phyloP scores from a whole-genome alignment of 495 filamentous ascomycete species.

The Staphylotrichum tortipilum region DNA sequence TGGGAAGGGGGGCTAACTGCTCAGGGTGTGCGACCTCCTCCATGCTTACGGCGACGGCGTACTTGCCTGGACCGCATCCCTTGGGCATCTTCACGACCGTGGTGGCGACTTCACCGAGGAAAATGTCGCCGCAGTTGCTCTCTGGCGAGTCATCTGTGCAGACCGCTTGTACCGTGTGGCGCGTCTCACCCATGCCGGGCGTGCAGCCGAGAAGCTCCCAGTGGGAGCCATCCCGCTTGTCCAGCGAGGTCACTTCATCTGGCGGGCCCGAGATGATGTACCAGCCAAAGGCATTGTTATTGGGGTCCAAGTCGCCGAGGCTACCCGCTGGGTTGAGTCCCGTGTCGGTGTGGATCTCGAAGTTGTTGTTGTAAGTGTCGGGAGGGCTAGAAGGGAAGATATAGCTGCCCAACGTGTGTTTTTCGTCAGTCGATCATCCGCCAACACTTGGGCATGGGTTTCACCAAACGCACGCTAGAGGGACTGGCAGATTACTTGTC shows the following conservation, averaged over 20 bases:
- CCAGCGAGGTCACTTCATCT: conserved; percentile 19
- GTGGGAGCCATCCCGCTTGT: conserved; percentile 28
- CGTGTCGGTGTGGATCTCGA: conserved; percentile 21
- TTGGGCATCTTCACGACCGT: conserved; percentile 32
- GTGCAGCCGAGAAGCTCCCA: conserved; percentile 21
- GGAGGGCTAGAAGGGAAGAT: no score
- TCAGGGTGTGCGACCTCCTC: conserved; percentile 7
- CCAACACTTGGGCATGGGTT: no score
- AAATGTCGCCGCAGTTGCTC: conserved; percentile 28
- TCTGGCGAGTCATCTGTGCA: conserved; percentile 13
- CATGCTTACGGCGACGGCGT: conserved; percentile 30
- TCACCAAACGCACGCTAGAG: no score
- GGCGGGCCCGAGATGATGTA: conserved; percentile 25
- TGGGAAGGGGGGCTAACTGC: background rate
- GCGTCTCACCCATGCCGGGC: conserved; percentile 1
- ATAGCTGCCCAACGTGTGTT: no score
- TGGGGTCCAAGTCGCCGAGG: conserved; percentile 18
- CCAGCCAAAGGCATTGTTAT: conserved; percentile 17
- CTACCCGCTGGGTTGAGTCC: conserved; percentile 11
- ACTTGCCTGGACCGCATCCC: conserved; percentile 30
- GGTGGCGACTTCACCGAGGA: conserved; percentile 19
- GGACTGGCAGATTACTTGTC: no score
- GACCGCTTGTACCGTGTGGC: conserved; percentile 20
- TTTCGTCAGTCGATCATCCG: no score
- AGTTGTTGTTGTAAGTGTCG: no score